Conservation (phyloP, 1,284 basidiomycete genomes). For the Ustilago bromivora region DNA sequence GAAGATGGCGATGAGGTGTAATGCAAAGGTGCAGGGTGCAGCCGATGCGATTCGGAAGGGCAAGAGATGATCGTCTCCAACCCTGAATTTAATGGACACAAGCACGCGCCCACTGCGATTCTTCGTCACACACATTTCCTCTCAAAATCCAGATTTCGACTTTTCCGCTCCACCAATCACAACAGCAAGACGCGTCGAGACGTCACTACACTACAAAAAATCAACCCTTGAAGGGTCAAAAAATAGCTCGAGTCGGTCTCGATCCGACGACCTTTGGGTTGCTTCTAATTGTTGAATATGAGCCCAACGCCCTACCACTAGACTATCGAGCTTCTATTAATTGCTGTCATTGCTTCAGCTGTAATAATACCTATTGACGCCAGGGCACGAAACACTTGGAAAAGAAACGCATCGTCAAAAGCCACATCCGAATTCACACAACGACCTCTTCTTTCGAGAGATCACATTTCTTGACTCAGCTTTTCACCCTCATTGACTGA, state of each 20-base stretch:
- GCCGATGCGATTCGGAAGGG: background rate
- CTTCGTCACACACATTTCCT: background rate
- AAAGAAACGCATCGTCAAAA: too few species aligned
- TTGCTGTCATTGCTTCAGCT: accelerated
- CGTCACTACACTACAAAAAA: background rate
- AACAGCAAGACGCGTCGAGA: too few species aligned
- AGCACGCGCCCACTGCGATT: background rate
- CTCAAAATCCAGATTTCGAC: background rate
- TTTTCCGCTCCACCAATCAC: background rate
- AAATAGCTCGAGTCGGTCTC: slow-evolving; percentile 58
- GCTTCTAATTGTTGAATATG: slow-evolving; percentile 39
- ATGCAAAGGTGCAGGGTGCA: slow-evolving; percentile 10
- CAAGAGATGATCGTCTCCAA: background rate
- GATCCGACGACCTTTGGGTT: slow-evolving; percentile 62
- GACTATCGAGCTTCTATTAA: slow-evolving; percentile 1
- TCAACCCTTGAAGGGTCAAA: slow-evolving; percentile 10
- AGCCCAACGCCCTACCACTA: slow-evolving; percentile 56
- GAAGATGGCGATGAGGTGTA: background rate
- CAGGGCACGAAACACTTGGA: too few species aligned
- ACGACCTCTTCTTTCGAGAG: too few species aligned
- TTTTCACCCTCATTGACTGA: too few species aligned
- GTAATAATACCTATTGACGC: accelerated
- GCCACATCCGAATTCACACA: too few species aligned
- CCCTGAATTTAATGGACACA: background rate
- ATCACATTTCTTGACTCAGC: too few species aligned